Percentiles rank a stretch among this genome's conserved stretches.
Conservation (phyloP, 2,329 filamentous ascomycete species). For the Sporothrix mexicana region DNA sequence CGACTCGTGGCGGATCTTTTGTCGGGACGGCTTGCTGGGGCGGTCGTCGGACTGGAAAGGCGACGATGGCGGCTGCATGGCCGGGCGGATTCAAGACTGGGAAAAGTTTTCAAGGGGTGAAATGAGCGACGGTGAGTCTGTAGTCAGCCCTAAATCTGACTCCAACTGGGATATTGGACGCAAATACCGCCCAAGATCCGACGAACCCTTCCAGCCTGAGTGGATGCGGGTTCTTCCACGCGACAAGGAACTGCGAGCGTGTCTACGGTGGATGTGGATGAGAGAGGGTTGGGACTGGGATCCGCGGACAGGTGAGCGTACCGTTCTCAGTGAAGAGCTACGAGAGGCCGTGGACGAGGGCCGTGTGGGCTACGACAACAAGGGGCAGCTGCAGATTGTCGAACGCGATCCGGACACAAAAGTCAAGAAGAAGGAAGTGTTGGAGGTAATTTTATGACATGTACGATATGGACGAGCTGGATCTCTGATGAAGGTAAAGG, state of each 20-base stretch:
- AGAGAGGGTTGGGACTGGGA: constrained; percentile 85
- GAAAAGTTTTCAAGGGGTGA: no score
- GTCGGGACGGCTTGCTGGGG: constrained; percentile 75
- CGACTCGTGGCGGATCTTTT: constrained; percentile 94
- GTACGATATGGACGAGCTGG: neutral
- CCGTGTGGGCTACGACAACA: constrained; percentile 61
- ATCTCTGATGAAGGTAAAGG: no score
- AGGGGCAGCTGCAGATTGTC: constrained; percentile 49
- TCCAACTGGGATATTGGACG: neutral
- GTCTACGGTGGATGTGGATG: constrained; percentile 90
- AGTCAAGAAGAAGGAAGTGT: neutral
- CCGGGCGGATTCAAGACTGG: neutral
- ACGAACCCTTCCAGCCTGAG: constrained; percentile 72
- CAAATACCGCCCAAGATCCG: constrained; percentile 29
- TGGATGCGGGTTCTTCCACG: constrained; percentile 85
- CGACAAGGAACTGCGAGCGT: constrained; percentile 90
- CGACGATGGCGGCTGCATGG: constrained; percentile 38
- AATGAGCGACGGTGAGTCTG: no score
- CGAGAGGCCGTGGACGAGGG: constrained; percentile 62
- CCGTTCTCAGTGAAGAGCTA: constrained; percentile 59
- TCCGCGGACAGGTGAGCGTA: constrained; percentile 68
- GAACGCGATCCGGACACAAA: neutral
- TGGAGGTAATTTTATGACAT: neutral
- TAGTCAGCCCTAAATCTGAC: neutral
- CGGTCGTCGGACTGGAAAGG: constrained; percentile 71